These are phyloP conservation scores for Polygonum maritimum DNA, from an alignment of 148 eudicot species.

Conservation along the genomic window DNA sequence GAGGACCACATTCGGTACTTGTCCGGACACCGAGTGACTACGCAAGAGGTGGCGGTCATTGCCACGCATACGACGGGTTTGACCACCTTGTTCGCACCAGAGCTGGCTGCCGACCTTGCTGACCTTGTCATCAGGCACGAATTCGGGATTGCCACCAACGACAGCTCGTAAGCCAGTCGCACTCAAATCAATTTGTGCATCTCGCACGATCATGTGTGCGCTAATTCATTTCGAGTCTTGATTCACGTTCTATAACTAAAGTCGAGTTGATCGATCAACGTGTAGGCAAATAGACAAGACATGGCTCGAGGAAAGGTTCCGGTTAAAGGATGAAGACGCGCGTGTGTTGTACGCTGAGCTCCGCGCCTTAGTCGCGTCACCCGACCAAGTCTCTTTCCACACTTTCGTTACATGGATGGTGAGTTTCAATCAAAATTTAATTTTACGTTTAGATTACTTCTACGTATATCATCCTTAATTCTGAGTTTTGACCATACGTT, in stretches of 20 bases:
- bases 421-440: background rate
- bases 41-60: background rate
- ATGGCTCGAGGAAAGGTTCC: background rate
- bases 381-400: background rate
- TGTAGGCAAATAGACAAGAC: background rate
- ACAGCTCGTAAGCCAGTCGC: background rate
- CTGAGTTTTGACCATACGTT: background rate
- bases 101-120: background rate
- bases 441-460: too few species aligned
- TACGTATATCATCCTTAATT: too few species aligned
- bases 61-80: background rate
- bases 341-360: slow-evolving; percentile 1
- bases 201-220: background rate
- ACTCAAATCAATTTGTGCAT: background rate
- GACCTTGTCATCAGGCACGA: background rate
- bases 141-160: background rate
- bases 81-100: background rate
- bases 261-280: background rate
- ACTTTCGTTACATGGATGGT: background rate
- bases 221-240: background rate
- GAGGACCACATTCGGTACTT: slow-evolving; percentile 1
- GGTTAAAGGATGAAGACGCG: background rate
- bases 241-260: background rate
- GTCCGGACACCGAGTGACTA: background rate
- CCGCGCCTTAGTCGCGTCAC: background rate